Percentiles rank a stretch among this genome's conserved stretches.
These are phyloP conservation scores for Aspergillus fructus DNA, from an alignment of 2,329 filamentous ascomycete species.

Conservation along the genomic window DNA sequence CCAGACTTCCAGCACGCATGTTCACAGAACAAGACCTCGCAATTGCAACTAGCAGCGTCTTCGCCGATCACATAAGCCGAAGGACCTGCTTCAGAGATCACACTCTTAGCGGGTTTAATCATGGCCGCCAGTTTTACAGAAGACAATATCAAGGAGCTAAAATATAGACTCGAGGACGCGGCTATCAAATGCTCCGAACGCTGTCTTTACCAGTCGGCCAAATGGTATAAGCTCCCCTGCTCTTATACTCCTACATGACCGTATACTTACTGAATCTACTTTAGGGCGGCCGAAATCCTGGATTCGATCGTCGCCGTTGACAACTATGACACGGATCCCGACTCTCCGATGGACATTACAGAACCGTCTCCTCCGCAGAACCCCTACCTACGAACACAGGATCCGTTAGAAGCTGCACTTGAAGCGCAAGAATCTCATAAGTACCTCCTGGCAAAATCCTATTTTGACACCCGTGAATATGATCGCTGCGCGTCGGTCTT, in stretches of 20 bases:
- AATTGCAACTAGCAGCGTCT: neutral
- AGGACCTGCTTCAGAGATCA: neutral
- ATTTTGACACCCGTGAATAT: conserved; percentile 93
- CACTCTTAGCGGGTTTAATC: neutral
- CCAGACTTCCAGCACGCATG: conserved; percentile 9
- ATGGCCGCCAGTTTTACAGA: conserved; percentile 39
- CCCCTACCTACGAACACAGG: conserved; percentile 55
- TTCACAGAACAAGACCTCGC: neutral
- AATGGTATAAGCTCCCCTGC: conserved; percentile 66
- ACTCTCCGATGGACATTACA: conserved; percentile 58
- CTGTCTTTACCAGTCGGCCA: conserved; percentile 92
- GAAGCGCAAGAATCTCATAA: conserved; percentile 78
- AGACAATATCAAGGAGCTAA: conserved; percentile 57
- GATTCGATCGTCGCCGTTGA: conserved; percentile 66
- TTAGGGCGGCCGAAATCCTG: conserved; percentile 89
- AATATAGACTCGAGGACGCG: conserved; percentile 76
- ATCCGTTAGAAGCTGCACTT: conserved; percentile 70
- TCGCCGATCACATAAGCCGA: neutral
- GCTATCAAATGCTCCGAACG: conserved; percentile 89
- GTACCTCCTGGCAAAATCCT: conserved; percentile 87
- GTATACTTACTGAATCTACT: conserved; percentile 13
- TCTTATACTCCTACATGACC: neutral
- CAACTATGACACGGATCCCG: conserved; percentile 60
- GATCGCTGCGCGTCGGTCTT: conserved; percentile 91
- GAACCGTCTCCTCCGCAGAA: conserved; percentile 53